Percentiles rank a stretch among this genome's conserved stretches.
These are phyloP conservation scores for Boletales sp. DNA, from an alignment of 768 basidiomycete species.

Conservation along the genomic window DNA sequence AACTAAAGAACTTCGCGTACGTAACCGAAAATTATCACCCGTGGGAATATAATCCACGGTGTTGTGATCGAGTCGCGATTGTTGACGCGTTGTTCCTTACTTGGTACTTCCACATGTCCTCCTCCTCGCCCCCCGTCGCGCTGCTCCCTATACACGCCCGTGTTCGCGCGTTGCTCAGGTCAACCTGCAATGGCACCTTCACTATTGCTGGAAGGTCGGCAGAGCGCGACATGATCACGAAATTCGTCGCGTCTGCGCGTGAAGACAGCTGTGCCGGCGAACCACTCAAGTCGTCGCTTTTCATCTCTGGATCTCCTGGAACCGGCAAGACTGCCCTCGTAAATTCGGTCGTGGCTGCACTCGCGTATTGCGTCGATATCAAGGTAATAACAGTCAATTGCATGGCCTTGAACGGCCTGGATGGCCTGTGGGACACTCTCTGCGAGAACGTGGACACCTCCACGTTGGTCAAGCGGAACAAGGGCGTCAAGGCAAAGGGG, in stretches of 20 bases:
- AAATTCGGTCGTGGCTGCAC: conserved; percentile 53
- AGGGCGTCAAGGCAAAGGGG: conserved; percentile 42
- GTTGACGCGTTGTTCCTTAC: conserved; percentile 34
- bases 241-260: conserved; percentile 59
- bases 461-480: conserved; percentile 34
- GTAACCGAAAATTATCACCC: background rate
- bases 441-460: conserved; percentile 47
- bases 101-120: conserved; percentile 28
- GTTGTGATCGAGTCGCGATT: conserved; percentile 20
- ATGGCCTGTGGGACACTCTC: conserved; percentile 68
- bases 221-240: conserved; percentile 55
- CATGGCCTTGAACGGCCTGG: conserved; percentile 68
- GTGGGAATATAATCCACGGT: conserved; percentile 12
- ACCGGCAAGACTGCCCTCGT: conserved; percentile 90
- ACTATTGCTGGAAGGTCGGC: conserved; percentile 63
- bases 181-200: conserved; percentile 56
- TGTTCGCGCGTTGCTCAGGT: conserved; percentile 65
- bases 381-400: conserved; percentile 68
- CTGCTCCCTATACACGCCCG: conserved; percentile 52
- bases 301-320: conserved; percentile 91
- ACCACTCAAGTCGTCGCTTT: conserved; percentile 49
- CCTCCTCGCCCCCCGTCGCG: conserved; percentile 49
- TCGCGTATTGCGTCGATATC: conserved; percentile 37
- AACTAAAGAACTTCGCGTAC: too few species aligned
- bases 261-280: conserved; percentile 18